A percentile compares a stretch with the other conserved stretches of the same genome.
Evolutionary conservation across 331 rosid genomes (phyloP).

Genomic region (Rhamnella rubrinervis): DNA sequence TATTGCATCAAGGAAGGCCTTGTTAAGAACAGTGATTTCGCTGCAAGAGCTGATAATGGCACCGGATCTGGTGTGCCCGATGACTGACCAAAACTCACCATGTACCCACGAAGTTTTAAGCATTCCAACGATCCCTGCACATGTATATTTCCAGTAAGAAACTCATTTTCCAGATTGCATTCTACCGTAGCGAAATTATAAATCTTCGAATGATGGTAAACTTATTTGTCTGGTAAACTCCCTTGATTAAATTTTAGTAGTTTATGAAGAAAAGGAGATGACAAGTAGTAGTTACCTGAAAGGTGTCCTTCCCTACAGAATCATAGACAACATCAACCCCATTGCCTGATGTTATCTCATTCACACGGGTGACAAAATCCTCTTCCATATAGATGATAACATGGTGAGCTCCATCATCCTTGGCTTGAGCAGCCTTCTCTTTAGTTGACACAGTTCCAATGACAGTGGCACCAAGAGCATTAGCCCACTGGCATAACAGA

Average conservation of each 20-base stretch:
- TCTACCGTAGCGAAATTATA: no score
- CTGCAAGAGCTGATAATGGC: conserved; percentile 57
- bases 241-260: background rate
- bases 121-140: conserved; percentile 70
- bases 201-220: background rate
- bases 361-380: conserved; percentile 72
- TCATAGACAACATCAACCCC: conserved; percentile 89
- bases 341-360: conserved; percentile 66
- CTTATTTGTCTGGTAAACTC: background rate
- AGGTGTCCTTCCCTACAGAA: conserved; percentile 82
- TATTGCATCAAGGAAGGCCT: conserved; percentile 63
- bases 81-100: conserved; percentile 82
- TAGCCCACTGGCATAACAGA: conserved; percentile 82
- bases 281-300: conserved; percentile 42
- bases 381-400: conserved; percentile 61
- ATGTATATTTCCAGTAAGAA: background rate
- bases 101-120: conserved; percentile 69
- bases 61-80: conserved; percentile 77
- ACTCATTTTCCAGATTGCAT: background rate
- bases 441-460: conserved; percentile 71
- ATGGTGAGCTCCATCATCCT: conserved; percentile 83
- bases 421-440: conserved; percentile 78
- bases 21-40: conserved; percentile 68
- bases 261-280: background rate
- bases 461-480: conserved; percentile 76